These are phyloP conservation scores for Apophysomyces ossiformis DNA, from an alignment of 371 early-diverging fungal genomes.

Conservation along the genomic window DNA sequence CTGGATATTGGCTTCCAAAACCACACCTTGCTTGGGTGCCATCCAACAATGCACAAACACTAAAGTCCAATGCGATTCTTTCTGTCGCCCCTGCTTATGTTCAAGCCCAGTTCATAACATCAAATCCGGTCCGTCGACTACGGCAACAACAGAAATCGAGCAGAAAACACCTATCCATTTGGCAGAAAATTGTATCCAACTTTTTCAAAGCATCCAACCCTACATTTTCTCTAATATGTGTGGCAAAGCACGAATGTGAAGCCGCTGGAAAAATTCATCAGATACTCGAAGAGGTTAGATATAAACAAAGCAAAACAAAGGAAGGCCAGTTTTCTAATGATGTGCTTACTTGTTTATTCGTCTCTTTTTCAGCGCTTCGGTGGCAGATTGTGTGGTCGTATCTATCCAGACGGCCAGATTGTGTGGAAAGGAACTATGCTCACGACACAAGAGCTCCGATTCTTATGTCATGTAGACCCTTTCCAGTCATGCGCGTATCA, in stretches of 20 bases:
- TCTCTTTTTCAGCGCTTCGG: slow-evolving; percentile 17
- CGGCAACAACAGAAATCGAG: background rate
- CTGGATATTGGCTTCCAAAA: slow-evolving; percentile 2
- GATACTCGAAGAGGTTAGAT: slow-evolving; percentile 25
- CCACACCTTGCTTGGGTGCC: background rate
- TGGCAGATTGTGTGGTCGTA: slow-evolving; percentile 28
- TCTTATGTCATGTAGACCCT: slow-evolving; percentile 21
- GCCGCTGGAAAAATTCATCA: slow-evolving; percentile 32
- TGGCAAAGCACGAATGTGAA: slow-evolving; percentile 30
- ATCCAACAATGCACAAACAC: background rate
- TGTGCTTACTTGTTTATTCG: background rate
- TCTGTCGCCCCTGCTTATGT: background rate
- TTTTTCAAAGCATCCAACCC: slow-evolving; percentile 9
- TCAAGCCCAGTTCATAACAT: background rate
- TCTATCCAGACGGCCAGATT: slow-evolving; percentile 28
- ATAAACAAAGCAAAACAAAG: background rate
- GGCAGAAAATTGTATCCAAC: background rate
- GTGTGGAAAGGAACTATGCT: slow-evolving; percentile 26
- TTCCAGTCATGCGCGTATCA: background rate
- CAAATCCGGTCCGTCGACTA: background rate
- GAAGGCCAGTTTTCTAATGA: background rate
- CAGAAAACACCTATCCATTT: background rate
- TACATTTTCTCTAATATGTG: slow-evolving; percentile 15
- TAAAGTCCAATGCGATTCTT: background rate
- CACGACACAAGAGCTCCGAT: slow-evolving; percentile 15